Conservation (phyloP, 192 early-diverging fungal species). For the Gaertneriomyces semiglobifer region DNA sequence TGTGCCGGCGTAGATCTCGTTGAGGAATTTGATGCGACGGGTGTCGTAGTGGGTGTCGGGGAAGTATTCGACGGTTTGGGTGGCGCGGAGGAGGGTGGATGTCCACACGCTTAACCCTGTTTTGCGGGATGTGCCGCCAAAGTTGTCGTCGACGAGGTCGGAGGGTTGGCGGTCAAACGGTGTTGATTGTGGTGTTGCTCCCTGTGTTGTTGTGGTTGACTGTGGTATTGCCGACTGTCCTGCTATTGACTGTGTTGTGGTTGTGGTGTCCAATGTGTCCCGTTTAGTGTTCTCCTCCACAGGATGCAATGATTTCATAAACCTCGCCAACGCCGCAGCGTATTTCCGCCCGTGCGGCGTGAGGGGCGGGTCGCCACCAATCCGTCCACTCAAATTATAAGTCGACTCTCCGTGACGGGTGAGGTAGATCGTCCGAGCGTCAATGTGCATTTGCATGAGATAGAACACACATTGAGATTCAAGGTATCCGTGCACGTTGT, state of each 20-base stretch:
- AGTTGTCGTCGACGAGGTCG: conserved; percentile 24
- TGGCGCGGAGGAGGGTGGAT: conserved; percentile 76
- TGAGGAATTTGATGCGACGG: conserved; percentile 63
- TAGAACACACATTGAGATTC: conserved; percentile 94
- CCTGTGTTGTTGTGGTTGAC: not conserved
- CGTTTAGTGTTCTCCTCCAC: not conserved
- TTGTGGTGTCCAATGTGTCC: not conserved
- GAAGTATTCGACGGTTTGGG: conserved; percentile 81
- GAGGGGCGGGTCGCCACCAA: conserved; percentile 85
- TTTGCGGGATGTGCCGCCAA: conserved; percentile 19
- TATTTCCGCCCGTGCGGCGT: conserved; percentile 69
- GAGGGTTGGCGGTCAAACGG: not conserved
- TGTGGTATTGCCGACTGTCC: not conserved
- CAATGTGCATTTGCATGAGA: conserved; percentile 94
- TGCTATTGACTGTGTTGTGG: not conserved
- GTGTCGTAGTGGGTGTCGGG: conserved; percentile 75
- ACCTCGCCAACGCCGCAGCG: conserved; percentile 69
- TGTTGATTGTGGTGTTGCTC: not conserved
- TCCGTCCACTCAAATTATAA: conserved; percentile 78
- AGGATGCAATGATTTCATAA: conserved; percentile 53
- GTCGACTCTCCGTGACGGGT: conserved; percentile 87
- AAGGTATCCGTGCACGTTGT: conserved; percentile 92
- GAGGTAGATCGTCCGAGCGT: conserved; percentile 79
- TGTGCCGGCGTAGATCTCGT: conserved; percentile 84
- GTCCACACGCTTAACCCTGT: conserved; percentile 72